Percentiles rank a stretch among this genome's conserved stretches.
Conservation (phyloP, 495 filamentous ascomycete species). For the Hypoxylon perforatum region DNA sequence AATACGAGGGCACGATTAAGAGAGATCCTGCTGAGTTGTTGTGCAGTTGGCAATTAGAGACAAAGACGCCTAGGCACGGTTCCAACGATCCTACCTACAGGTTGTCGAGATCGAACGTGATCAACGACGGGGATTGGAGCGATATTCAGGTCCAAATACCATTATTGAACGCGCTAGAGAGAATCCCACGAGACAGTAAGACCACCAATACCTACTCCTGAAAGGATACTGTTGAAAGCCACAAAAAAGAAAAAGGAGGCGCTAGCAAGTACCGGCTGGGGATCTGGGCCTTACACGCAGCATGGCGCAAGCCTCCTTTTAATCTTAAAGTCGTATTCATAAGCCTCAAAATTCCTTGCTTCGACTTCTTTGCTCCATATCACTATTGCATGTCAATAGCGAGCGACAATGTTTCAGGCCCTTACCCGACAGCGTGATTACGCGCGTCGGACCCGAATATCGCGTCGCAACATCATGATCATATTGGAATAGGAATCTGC, state of each 20-base stretch:
- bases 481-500: not conserved
- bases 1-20: slow-evolving; percentile 2
- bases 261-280: too few relatives aligned
- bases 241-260: not conserved
- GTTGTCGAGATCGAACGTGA: not conserved
- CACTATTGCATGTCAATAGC: not conserved
- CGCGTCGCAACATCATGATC: not conserved
- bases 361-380: too few relatives aligned
- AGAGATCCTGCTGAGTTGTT: not conserved
- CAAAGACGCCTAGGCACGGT: not conserved
- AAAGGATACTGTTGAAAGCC: too few relatives aligned
- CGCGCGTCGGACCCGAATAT: not conserved
- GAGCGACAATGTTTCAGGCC: not conserved
- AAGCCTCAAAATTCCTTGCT: not conserved
- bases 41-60: too few relatives aligned
- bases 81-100: not conserved
- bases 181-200: not conserved
- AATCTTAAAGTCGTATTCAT: not conserved
- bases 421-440: not conserved
- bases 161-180: not conserved
- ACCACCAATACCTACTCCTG: not conserved
- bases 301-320: too few relatives aligned
- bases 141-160: not conserved
- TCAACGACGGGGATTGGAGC: not conserved
- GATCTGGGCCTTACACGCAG: too few relatives aligned